Conservation (phyloP, 176 grass and related monocot genomes). For the Musa acuminata region DNA sequence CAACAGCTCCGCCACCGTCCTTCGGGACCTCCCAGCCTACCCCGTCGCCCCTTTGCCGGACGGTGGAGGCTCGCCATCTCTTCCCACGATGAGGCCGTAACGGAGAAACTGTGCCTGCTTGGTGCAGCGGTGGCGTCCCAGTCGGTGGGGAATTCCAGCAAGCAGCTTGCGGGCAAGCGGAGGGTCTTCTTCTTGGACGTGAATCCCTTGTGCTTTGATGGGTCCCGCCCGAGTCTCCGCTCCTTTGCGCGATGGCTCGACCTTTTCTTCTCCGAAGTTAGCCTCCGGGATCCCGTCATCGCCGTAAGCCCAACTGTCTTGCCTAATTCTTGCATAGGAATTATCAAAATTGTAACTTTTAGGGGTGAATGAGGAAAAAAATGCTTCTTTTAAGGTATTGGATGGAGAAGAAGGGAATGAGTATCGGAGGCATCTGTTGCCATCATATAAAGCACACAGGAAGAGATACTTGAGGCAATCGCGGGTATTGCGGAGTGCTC, state of each 20-base stretch:
- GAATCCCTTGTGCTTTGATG: slow-evolving; percentile 62
- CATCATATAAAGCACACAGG: slow-evolving; percentile 67
- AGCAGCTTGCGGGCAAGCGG: slow-evolving; percentile 27
- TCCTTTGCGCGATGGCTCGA: slow-evolving; percentile 63
- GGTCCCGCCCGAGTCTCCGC: slow-evolving; percentile 44
- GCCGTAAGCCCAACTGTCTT: slow-evolving; percentile 32
- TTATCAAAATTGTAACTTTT: not conserved
- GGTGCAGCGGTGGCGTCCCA: not conserved
- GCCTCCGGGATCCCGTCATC: slow-evolving; percentile 58
- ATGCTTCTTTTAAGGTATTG: slow-evolving; percentile 34
- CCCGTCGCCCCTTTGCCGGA: not conserved
- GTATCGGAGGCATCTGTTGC: slow-evolving; percentile 53
- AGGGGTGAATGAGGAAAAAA: not conserved
- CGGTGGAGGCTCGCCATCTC: slow-evolving; percentile 12
- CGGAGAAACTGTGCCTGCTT: not conserved
- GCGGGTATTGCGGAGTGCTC: slow-evolving; percentile 15
- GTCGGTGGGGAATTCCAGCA: slow-evolving; percentile 41
- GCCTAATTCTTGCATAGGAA: not conserved
- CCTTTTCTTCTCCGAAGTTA: slow-evolving; percentile 73
- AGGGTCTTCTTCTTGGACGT: slow-evolving; percentile 73
- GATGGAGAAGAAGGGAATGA: slow-evolving; percentile 73
- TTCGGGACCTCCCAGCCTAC: not conserved
- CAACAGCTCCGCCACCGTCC: not conserved
- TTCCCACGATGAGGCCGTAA: slow-evolving; percentile 1
- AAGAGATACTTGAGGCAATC: slow-evolving; percentile 11